These are phyloP conservation scores for Aureobasidium sp. DNA, from an alignment of 2,329 filamentous ascomycete genomes.

Conservation along the genomic window DNA sequence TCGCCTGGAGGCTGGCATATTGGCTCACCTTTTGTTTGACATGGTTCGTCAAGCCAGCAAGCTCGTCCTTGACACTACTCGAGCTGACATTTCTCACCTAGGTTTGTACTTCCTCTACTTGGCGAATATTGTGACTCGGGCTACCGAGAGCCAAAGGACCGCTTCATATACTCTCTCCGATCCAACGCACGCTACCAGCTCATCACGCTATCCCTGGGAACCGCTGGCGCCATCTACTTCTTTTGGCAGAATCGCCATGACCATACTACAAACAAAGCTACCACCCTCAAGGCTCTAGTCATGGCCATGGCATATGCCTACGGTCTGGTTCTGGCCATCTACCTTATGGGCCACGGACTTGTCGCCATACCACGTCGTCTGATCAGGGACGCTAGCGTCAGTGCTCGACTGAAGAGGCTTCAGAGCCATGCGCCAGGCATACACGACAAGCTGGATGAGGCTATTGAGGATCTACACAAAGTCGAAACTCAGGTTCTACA, in stretches of 20 bases:
- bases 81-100: constrained; percentile 29
- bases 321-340: constrained; percentile 86
- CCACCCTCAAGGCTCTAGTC: constrained; percentile 70
- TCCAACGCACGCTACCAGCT: constrained; percentile 85
- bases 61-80: no score
- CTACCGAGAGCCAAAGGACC: constrained; percentile 76
- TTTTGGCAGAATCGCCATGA: constrained; percentile 66
- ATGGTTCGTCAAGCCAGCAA: constrained; percentile 54
- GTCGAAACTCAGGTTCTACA: constrained; percentile 75
- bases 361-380: constrained; percentile 82
- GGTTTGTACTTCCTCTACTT: constrained; percentile 84
- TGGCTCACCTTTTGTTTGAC: constrained; percentile 95
- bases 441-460: constrained; percentile 82
- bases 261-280: constrained; percentile 40
- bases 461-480: constrained; percentile 70
- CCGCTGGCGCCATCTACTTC: constrained; percentile 74
- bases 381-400: constrained; percentile 71
- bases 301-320: constrained; percentile 96
- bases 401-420: constrained; percentile 63
- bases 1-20: constrained; percentile 91
- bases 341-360: constrained; percentile 94
- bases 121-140: constrained; percentile 94
- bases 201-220: constrained; percentile 64
- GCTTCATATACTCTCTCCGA: constrained; percentile 76
- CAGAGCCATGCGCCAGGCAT: constrained; percentile 73